Conservation (phyloP, 352 stramenopile species). For the Phytophthora cajani region DNA sequence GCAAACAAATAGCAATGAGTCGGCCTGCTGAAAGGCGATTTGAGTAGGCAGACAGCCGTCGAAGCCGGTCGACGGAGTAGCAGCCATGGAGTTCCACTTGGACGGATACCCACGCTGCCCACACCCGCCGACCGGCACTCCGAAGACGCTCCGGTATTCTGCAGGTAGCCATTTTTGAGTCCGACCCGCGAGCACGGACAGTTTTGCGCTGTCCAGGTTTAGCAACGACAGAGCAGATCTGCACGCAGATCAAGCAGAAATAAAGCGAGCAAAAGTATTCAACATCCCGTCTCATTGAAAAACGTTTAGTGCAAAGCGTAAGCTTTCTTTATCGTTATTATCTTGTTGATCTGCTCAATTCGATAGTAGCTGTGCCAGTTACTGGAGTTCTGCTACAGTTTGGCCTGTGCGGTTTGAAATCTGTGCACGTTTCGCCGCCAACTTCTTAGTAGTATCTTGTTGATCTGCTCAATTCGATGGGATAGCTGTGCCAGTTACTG, state of each 20-base stretch:
- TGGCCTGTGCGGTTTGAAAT: not conserved
- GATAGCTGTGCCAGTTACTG: too few species aligned
- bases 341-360: too few species aligned
- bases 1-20: constrained; percentile 11
- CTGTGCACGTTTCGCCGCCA: not conserved
- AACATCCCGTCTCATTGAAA: not conserved
- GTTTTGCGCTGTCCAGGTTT: not conserved
- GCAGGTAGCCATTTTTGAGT: not conserved
- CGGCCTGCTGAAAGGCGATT: not conserved
- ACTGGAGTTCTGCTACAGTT: not conserved
- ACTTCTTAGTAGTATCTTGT: too few species aligned
- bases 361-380: too few species aligned
- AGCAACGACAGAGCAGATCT: not conserved
- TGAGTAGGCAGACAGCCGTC: constrained; percentile 9
- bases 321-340: not conserved
- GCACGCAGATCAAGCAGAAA: not conserved
- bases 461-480: too few species aligned
- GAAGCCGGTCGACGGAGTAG: constrained; percentile 32
- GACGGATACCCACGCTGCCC: constrained; percentile 6
- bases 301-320: not conserved
- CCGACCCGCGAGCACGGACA: not conserved
- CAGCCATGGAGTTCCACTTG: constrained; percentile 36
- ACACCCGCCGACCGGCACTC: not conserved
- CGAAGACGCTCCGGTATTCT: not conserved
- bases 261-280: not conserved